Evolutionary conservation across 352 stramenopile species (phyloP).

Genomic region (Phytophthora europaea): DNA sequence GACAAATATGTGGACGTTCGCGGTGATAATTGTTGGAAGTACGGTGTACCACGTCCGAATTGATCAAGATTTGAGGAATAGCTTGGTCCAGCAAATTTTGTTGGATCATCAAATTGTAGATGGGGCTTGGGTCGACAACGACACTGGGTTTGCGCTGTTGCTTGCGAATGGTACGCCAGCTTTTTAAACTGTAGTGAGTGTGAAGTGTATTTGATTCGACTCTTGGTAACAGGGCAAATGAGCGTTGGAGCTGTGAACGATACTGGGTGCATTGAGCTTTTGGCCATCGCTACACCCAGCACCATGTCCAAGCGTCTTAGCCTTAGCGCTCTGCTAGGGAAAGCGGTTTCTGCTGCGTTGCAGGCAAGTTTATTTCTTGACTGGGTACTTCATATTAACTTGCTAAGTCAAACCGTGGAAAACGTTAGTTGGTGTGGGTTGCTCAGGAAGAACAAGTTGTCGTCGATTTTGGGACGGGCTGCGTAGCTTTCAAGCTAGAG

Average conservation of each 20-base stretch:
- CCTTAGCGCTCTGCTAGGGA: slow-evolving; percentile 31
- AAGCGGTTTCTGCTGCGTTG: slow-evolving; percentile 17
- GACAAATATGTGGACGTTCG: slow-evolving; percentile 23
- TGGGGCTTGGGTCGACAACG: slow-evolving; percentile 26
- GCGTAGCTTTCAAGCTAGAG: slow-evolving; percentile 23
- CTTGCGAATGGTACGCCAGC: slow-evolving; percentile 36
- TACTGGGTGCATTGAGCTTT: slow-evolving; percentile 9
- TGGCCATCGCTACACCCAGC: slow-evolving; percentile 23
- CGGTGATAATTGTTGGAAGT: slow-evolving; percentile 6
- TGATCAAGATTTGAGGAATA: slow-evolving; percentile 19
- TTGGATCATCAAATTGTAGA: slow-evolving; percentile 25
- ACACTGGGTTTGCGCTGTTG: slow-evolving; percentile 38
- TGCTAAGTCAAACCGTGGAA: not conserved
- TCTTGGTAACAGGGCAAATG: slow-evolving; percentile 38
- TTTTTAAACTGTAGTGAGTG: not conserved
- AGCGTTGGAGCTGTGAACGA: slow-evolving; percentile 14
- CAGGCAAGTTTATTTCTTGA: slow-evolving; percentile 24
- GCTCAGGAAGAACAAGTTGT: slow-evolving; percentile 19
- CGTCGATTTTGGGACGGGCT: slow-evolving; percentile 24
- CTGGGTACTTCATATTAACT: not conserved
- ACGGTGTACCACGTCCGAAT: slow-evolving; percentile 18
- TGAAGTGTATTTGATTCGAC: not conserved
- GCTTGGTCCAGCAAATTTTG: slow-evolving; percentile 10
- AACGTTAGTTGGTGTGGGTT: slow-evolving; percentile 35
- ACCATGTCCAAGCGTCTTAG: slow-evolving; percentile 34